Evolutionary conservation across 1,139 yeast genomes (phyloP).

Genomic region (Diutina neorugosa): DNA sequence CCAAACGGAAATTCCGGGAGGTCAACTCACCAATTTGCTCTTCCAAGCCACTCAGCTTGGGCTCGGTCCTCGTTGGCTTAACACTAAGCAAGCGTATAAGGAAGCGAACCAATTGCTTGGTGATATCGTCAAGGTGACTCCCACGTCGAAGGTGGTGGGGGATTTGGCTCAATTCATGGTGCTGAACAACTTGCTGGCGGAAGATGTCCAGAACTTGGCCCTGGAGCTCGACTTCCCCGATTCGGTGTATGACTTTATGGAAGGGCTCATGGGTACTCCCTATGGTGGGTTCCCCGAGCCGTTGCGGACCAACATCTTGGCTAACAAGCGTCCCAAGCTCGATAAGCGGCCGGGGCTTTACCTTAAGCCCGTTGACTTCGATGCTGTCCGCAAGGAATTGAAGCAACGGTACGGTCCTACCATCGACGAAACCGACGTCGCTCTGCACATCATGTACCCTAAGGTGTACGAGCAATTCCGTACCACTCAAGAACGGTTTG

Average conservation of each 20-base stretch:
- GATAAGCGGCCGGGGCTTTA: slow-evolving; percentile 84
- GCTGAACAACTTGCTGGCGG: slow-evolving; percentile 73
- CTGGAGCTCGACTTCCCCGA: slow-evolving; percentile 93
- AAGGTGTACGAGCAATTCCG: slow-evolving; percentile 86
- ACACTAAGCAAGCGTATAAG: slow-evolving; percentile 87
- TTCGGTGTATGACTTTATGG: slow-evolving; percentile 94
- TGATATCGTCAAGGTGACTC: slow-evolving; percentile 95
- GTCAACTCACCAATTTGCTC: slow-evolving; percentile 90
- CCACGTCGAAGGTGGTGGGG: slow-evolving; percentile 98
- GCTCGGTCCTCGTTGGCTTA: slow-evolving; percentile 89
- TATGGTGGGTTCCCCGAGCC: slow-evolving; percentile 99
- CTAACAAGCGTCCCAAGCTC: slow-evolving; percentile 79
- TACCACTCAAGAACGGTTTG: slow-evolving; percentile 63
- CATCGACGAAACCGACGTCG: slow-evolving; percentile 78
- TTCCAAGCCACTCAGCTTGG: slow-evolving; percentile 99
- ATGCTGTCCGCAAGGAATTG: slow-evolving; percentile 58
- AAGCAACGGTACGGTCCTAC: slow-evolving; percentile 42
- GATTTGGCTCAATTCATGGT: slow-evolving; percentile 99
- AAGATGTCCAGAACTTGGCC: slow-evolving; percentile 82
- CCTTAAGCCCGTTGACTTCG: slow-evolving; percentile 72
- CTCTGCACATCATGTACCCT: slow-evolving; percentile 95
- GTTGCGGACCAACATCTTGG: slow-evolving; percentile 74
- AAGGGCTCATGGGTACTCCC: slow-evolving; percentile 98
- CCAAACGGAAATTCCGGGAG: slow-evolving; percentile 98
- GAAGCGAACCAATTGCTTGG: slow-evolving; percentile 85